Evolutionary conservation across 1,139 yeast genomes (phyloP).

Genomic region (Geotrichum fermentans): DNA sequence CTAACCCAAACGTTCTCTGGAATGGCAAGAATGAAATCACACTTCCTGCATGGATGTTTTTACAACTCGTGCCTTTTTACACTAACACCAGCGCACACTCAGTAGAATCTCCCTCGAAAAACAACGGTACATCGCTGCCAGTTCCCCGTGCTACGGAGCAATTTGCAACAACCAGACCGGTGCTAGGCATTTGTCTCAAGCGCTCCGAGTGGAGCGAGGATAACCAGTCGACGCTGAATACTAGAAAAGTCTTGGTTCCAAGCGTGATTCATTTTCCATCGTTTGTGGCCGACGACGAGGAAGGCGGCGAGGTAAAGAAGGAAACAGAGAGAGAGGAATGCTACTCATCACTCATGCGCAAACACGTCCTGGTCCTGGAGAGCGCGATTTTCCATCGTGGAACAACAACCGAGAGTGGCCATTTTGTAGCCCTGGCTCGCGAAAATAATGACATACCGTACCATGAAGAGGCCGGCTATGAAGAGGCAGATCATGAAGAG

Average conservation of each 20-base stretch:
- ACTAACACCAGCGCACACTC: conserved; percentile 41
- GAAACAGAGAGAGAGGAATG: background rate
- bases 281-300: conserved; percentile 66
- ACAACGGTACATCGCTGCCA: background rate
- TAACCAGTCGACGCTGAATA: conserved; percentile 50
- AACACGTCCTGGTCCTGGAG: conserved; percentile 65
- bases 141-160: conserved; percentile 32
- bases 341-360: conserved; percentile 24
- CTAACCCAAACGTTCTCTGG: conserved; percentile 23
- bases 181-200: conserved; percentile 69
- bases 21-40: conserved; percentile 51
- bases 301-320: conserved; percentile 31
- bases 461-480: conserved; percentile 2
- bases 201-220: conserved; percentile 51
- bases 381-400: conserved; percentile 79
- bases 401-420: conserved; percentile 58
- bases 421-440: conserved; percentile 56
- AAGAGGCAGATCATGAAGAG: too few relatives aligned
- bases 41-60: conserved; percentile 82
- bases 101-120: background rate
- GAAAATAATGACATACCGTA: conserved; percentile 35
- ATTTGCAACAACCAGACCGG: conserved; percentile 54
- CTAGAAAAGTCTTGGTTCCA: conserved; percentile 58
- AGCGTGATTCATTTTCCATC: conserved; percentile 64
- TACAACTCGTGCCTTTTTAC: conserved; percentile 70